A percentile compares a stretch with the other conserved stretches of the same genome.
Evolutionary conservation across 768 basidiomycete genomes (phyloP).

Genomic region (Xerocomellus dryophilus): DNA sequence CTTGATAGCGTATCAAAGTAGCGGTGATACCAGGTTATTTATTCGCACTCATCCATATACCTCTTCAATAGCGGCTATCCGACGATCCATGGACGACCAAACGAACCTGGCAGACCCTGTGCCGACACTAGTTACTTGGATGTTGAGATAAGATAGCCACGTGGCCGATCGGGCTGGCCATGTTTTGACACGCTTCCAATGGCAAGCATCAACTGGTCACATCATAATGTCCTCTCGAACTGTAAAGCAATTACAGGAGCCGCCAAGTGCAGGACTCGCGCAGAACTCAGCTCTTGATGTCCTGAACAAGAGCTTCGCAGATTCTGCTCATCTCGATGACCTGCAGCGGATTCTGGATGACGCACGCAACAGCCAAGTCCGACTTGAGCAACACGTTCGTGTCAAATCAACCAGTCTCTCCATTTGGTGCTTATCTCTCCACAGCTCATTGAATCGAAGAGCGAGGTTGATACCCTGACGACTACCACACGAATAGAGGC

Average conservation of each 20-base stretch:
- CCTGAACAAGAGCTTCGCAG: constrained; percentile 47
- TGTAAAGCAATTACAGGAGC: constrained; percentile 48
- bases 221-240: constrained; percentile 39
- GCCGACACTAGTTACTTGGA: too few species aligned
- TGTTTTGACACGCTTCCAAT: background rate
- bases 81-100: too few species aligned
- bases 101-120: too few species aligned
- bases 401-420: constrained; percentile 14
- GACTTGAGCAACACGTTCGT: constrained; percentile 47
- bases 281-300: constrained; percentile 32
- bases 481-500: constrained; percentile 46
- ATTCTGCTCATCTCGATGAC: constrained; percentile 49
- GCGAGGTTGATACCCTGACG: constrained; percentile 45
- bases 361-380: constrained; percentile 39
- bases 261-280: constrained; percentile 44
- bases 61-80: too few species aligned
- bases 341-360: constrained; percentile 45
- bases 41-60: too few species aligned
- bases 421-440: constrained; percentile 32
- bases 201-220: background rate
- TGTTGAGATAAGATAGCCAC: constrained; percentile 25
- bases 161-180: constrained; percentile 7
- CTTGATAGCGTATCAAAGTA: too few species aligned
- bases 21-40: too few species aligned
- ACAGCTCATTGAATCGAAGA: constrained; percentile 57